These are phyloP conservation scores for Spergularia azorica DNA, from an alignment of 179 eudicot genomes.

Conservation along the genomic window DNA sequence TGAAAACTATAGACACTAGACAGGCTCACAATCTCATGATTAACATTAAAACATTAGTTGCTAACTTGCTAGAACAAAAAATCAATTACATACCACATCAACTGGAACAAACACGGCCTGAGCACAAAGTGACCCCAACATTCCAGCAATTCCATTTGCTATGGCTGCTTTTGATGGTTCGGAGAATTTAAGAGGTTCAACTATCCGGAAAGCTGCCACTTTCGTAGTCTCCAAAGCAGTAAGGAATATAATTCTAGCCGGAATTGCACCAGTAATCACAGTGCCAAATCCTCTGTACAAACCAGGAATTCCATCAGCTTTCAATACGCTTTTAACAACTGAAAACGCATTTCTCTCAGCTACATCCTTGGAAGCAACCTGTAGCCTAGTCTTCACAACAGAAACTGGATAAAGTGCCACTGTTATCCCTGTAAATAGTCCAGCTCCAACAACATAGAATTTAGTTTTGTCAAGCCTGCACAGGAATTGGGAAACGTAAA, in stretches of 20 bases:
- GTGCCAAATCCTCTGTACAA: conserved; percentile 98
- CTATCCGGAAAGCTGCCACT: conserved; percentile 68
- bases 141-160: conserved; percentile 96
- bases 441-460: conserved; percentile 96
- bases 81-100: conserved; percentile 72
- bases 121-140: conserved; percentile 79
- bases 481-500: neutral
- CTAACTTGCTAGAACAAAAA: neutral
- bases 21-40: conserved; percentile 7
- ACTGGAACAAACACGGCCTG: conserved; percentile 93
- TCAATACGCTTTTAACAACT: conserved; percentile 65
- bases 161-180: conserved; percentile 92
- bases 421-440: conserved; percentile 86
- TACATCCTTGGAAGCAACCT: conserved; percentile 78
- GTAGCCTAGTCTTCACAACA: conserved; percentile 89
- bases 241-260: conserved; percentile 85
- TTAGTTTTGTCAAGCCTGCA: conserved; percentile 96
- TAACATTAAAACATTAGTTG: neutral
- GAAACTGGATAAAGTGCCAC: conserved; percentile 93
- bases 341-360: conserved; percentile 76
- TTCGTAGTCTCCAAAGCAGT: conserved; percentile 95
- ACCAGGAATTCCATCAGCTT: conserved; percentile 86
- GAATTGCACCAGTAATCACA: conserved; percentile 90
- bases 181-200: conserved; percentile 81
- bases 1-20: conserved; percentile 23